phyloP scores from a whole-genome alignment of 768 basidiomycete genomes.

The Hydnum rufescens region DNA sequence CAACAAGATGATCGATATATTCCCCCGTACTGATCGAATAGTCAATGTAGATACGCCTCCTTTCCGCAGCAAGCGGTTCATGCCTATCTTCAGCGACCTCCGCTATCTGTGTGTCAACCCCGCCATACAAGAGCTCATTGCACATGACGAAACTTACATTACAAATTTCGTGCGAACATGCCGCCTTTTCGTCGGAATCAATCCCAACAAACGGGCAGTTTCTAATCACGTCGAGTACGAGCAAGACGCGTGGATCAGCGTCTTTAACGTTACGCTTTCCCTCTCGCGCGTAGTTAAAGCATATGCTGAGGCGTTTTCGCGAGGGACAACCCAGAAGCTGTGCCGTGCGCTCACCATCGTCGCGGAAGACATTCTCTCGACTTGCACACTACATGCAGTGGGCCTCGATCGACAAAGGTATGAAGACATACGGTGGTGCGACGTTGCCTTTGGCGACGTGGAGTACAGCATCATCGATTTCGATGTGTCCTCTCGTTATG shows the following conservation, averaged over 20 bases:
- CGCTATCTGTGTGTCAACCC: slow-evolving; percentile 67
- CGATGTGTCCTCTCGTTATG: slow-evolving; percentile 60
- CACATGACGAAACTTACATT: slow-evolving; percentile 44
- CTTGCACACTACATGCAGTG: slow-evolving; percentile 47
- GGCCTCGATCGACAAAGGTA: slow-evolving; percentile 51
- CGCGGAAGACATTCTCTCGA: slow-evolving; percentile 48
- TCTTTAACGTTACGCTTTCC: slow-evolving; percentile 87
- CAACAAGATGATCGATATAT: slow-evolving; percentile 9
- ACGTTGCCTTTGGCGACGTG: slow-evolving; percentile 40
- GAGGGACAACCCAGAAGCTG: slow-evolving; percentile 36
- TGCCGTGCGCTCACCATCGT: slow-evolving; percentile 47
- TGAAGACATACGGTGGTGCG: slow-evolving; percentile 38
- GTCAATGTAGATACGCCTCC: slow-evolving; percentile 71
- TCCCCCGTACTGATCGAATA: slow-evolving; percentile 9
- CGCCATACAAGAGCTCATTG: slow-evolving; percentile 63
- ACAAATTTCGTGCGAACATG: slow-evolving; percentile 55
- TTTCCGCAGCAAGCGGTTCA: slow-evolving; percentile 90
- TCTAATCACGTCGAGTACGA: slow-evolving; percentile 87
- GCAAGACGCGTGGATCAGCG: slow-evolving; percentile 89
- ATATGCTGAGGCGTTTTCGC: slow-evolving; percentile 67
- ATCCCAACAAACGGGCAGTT: slow-evolving; percentile 69
- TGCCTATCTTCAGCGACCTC: slow-evolving; percentile 84
- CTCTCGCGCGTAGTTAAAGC: slow-evolving; percentile 75
- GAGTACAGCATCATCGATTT: slow-evolving; percentile 50
- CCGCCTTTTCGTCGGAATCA: slow-evolving; percentile 82